A percentile compares a stretch with the other conserved stretches of the same genome.
phyloP scores from a whole-genome alignment of 345 rosid species.

The Melaleuca quinquenervia region DNA sequence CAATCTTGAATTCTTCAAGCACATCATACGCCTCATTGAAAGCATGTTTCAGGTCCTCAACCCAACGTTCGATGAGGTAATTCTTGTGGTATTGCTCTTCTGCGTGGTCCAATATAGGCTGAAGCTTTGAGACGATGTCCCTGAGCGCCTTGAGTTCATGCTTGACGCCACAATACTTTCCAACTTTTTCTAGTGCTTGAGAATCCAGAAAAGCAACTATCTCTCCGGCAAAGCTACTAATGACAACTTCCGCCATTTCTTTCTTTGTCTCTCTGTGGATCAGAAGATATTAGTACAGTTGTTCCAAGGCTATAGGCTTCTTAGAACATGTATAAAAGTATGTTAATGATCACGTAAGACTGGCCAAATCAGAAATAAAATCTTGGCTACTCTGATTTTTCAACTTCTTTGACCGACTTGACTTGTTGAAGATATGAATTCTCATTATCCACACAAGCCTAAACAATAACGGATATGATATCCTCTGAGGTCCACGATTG shows the following conservation, averaged over 20 bases:
- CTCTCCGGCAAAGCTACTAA: accelerated
- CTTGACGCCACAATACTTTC: not conserved
- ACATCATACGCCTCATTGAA: conserved; percentile 19
- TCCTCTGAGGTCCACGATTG: not conserved
- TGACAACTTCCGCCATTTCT: not conserved
- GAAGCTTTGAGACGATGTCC: not conserved
- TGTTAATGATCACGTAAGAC: no score
- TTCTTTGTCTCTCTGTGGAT: not conserved
- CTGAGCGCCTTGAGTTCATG: accelerated
- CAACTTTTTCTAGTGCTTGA: accelerated
- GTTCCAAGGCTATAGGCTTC: not conserved
- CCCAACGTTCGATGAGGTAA: conserved; percentile 3
- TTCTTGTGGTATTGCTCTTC: not conserved
- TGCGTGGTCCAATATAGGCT: conserved; percentile 4
- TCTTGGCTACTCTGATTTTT: no score
- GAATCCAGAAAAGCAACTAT: accelerated
- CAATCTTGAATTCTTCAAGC: conserved; percentile 14
- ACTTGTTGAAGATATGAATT: no score
- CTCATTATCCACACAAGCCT: not conserved
- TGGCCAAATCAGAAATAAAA: no score
- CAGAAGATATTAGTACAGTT: accelerated
- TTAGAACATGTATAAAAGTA: no score
- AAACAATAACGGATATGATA: not conserved
- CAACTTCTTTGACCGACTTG: not conserved
- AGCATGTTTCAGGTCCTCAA: conserved; percentile 7